Evolutionary conservation across 352 stramenopile genomes (phyloP), one percentile per base, ranked within the genome.

Genomic region (Globisporangium abappressorium): DNA sequence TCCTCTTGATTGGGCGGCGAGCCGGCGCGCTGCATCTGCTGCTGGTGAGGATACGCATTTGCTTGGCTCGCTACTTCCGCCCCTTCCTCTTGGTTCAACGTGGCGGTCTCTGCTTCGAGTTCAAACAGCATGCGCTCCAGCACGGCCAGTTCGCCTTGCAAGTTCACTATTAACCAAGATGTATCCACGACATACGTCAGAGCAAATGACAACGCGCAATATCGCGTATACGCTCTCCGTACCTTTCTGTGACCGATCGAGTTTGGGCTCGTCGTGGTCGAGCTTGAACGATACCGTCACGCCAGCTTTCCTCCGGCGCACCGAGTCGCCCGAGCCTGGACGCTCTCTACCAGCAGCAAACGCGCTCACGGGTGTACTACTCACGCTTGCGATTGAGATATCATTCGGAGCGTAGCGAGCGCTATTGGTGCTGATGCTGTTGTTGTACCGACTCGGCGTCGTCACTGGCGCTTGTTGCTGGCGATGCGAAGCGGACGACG

Each of bases 91-190:
- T 67, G 64, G 1, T 64, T 36, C 38, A 70, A 34, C 38, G 67
- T 64, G 38, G 72, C 76, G 22, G 74, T 79, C 66, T 83, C 76
- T 15, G 66, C 70, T 64, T 82, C 74, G 7, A 84, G 60, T 22
- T 78, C 72, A 56, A 57, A 67, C 41, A 84, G 47, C 77, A 84
- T 84, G 28, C 34, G 69, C 68, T 84, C 77, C 30, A 84, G 66
- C 68, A 76, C 61, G 5, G 73, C 72, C 51, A 84, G 64, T 68
- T 84, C 75, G 0, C 67, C 61, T 46, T 80, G 75, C n/a, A 84
- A 33, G 22, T 49, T 70, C 4, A 62, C 75, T 68, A 38, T 5
- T 26, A 33, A 46, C 11, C 15, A 24, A 22, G 15, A 54, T 38
- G 36, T 28, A 63, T 6, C 8, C 26, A 41, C 2, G 9, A 14